Conservation (phyloP, 495 filamentous ascomycete genomes). For the Trichoderma erinaceum region DNA sequence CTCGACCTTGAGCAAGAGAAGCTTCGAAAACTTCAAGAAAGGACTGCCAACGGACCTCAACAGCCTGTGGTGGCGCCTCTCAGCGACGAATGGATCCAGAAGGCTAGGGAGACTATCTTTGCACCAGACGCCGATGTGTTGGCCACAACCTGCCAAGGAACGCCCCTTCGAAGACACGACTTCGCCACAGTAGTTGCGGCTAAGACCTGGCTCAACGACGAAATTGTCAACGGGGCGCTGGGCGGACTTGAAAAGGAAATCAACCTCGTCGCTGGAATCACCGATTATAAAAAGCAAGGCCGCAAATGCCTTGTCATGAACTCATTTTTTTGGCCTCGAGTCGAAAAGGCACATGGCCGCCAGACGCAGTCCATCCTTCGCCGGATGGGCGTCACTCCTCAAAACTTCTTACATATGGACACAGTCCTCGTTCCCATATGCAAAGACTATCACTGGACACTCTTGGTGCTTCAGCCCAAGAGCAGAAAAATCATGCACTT, state of each 20-base stretch:
- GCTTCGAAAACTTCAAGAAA: neutral
- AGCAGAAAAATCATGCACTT: constrained; percentile 64
- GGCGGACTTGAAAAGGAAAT: constrained; percentile 53
- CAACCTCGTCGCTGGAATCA: constrained; percentile 44
- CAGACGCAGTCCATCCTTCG: constrained; percentile 30
- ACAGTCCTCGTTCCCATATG: constrained; percentile 45
- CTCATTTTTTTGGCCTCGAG: constrained; percentile 62
- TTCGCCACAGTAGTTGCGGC: constrained; percentile 52
- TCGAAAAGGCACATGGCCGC: constrained; percentile 45
- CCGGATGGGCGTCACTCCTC: constrained; percentile 28
- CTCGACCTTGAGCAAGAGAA: neutral
- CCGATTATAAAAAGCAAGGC: constrained; percentile 33
- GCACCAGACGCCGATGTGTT: constrained; percentile 15
- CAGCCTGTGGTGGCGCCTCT: constrained; percentile 7
- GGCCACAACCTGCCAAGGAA: constrained; percentile 47
- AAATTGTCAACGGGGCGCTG: constrained; percentile 67
- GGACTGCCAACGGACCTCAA: neutral
- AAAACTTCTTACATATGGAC: constrained; percentile 38
- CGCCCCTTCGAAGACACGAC: constrained; percentile 53
- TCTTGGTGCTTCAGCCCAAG: constrained; percentile 62
- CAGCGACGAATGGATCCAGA: neutral
- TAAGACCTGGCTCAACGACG: constrained; percentile 73
- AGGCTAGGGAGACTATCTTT: neutral
- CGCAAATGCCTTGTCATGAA: constrained; percentile 67
- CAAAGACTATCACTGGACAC: constrained; percentile 49